Percentiles rank a stretch among this genome's conserved stretches.
Conservation (phyloP, 495 filamentous ascomycete genomes). For the Sabuloglossum arenarium region DNA sequence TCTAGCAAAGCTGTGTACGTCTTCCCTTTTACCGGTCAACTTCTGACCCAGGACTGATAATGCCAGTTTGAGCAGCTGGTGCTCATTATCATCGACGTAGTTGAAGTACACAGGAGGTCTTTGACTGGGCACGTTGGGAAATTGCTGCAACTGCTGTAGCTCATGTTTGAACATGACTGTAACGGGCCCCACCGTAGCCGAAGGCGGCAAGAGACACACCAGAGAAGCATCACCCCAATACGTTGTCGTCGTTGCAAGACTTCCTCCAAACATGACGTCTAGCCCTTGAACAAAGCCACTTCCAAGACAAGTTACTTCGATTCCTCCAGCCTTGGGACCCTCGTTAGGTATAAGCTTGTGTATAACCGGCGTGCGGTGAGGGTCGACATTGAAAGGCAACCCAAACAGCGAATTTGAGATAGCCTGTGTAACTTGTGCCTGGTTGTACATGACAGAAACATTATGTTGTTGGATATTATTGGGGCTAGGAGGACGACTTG, state of each 20-base stretch:
- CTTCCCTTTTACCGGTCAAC: constrained; percentile 28
- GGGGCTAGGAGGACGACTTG: constrained; percentile 30
- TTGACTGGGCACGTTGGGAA: constrained; percentile 23
- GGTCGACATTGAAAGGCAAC: constrained; percentile 16
- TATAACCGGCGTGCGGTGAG: constrained; percentile 32
- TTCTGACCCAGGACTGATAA: constrained; percentile 34
- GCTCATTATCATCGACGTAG: constrained; percentile 60
- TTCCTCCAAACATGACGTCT: constrained; percentile 72
- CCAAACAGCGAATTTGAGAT: constrained; percentile 17
- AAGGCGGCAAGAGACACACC: constrained; percentile 69
- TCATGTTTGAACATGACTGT: constrained; percentile 51
- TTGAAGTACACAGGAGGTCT: constrained; percentile 44
- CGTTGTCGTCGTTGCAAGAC: constrained; percentile 54
- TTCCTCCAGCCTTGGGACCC: constrained; percentile 61
- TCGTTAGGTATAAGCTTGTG: constrained; percentile 63
- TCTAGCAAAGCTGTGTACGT: constrained; percentile 29
- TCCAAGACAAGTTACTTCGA: constrained; percentile 68
- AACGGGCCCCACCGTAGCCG: constrained; percentile 44
- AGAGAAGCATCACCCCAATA: constrained; percentile 66
- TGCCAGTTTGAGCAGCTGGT: constrained; percentile 36
- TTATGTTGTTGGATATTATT: constrained; percentile 21
- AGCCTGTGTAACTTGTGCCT: constrained; percentile 17
- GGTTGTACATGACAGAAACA: constrained; percentile 18
- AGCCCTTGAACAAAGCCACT: constrained; percentile 59
- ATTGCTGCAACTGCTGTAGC: constrained; percentile 27